These are phyloP conservation scores for Vicia villosa DNA, from an alignment of 306 rosid genomes.

Conservation along the genomic window DNA sequence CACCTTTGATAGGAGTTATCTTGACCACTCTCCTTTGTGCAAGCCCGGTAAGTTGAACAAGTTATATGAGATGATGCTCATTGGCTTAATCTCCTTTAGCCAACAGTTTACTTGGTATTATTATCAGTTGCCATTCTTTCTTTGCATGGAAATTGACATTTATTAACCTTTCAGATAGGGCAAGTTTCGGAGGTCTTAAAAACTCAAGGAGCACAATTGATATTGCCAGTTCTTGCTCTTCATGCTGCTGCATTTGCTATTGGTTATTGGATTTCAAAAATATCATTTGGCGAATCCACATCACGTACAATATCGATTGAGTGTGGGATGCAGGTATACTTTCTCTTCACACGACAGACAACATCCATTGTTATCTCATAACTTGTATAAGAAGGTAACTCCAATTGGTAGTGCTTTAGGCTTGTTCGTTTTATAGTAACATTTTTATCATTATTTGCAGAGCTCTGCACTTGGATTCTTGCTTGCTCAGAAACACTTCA, in stretches of 20 bases:
- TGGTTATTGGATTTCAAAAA: slow-evolving; percentile 82
- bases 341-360: neutral
- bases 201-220: slow-evolving; percentile 78
- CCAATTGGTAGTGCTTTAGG: neutral
- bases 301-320: slow-evolving; percentile 96
- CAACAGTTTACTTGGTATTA: slow-evolving; percentile 21
- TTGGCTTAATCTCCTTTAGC: neutral
- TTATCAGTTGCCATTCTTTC: slow-evolving; percentile 8
- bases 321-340: slow-evolving; percentile 93
- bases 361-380: neutral
- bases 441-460: slow-evolving; percentile 41
- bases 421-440: slow-evolving; percentile 24
- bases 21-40: slow-evolving; percentile 94
- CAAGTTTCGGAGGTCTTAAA: slow-evolving; percentile 84
- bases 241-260: slow-evolving; percentile 89
- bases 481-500: slow-evolving; percentile 93
- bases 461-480: slow-evolving; percentile 96
- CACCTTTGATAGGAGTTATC: slow-evolving; percentile 87
- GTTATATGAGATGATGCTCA: slow-evolving; percentile 9
- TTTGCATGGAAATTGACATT: slow-evolving; percentile 29
- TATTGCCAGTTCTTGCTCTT: slow-evolving; percentile 79
- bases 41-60: slow-evolving; percentile 72
- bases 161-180: slow-evolving; percentile 68
- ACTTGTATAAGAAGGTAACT: too few species aligned
- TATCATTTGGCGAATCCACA: slow-evolving; percentile 92